These are phyloP conservation scores for Striga asiatica DNA, from an alignment of 257 asterid species.

Conservation along the genomic window DNA sequence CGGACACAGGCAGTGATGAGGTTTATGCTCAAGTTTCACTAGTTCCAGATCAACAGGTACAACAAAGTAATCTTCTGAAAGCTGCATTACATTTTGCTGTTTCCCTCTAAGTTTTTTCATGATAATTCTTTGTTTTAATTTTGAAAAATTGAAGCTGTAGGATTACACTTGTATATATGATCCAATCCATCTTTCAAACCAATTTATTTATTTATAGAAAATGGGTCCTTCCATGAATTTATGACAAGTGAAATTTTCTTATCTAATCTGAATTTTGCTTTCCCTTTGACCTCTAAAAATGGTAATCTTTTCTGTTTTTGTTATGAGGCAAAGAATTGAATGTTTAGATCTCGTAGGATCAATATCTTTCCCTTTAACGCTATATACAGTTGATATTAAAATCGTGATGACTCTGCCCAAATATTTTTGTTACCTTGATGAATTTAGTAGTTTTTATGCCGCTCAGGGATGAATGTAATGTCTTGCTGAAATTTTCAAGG, in stretches of 20 bases:
- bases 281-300: not conserved
- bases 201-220: not conserved
- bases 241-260: not conserved
- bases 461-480: constrained; percentile 6
- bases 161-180: not conserved
- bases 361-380: constrained; percentile 1
- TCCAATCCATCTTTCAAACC: not conserved
- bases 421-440: not conserved
- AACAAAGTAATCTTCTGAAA: constrained; percentile 6
- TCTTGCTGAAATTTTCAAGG: too few species aligned
- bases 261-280: constrained; percentile 3
- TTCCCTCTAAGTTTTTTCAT: not conserved
- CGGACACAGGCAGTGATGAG: constrained; percentile 77
- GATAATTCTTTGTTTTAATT: constrained; percentile 1
- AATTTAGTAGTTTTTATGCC: not conserved
- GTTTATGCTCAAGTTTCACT: constrained; percentile 84
- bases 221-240: not conserved
- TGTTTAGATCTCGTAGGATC: constrained; percentile 16
- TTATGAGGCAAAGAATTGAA: constrained; percentile 1
- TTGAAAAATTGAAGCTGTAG: not conserved
- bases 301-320: constrained; percentile 14
- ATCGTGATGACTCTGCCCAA: not conserved
- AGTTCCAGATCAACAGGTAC: constrained; percentile 70
- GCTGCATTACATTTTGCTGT: constrained; percentile 4
- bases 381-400: not conserved